A percentile compares a stretch with the other conserved stretches of the same genome.
Evolutionary conservation across 2,329 filamentous ascomycete species (phyloP).

Genomic region (Madurella mycetomatis): DNA sequence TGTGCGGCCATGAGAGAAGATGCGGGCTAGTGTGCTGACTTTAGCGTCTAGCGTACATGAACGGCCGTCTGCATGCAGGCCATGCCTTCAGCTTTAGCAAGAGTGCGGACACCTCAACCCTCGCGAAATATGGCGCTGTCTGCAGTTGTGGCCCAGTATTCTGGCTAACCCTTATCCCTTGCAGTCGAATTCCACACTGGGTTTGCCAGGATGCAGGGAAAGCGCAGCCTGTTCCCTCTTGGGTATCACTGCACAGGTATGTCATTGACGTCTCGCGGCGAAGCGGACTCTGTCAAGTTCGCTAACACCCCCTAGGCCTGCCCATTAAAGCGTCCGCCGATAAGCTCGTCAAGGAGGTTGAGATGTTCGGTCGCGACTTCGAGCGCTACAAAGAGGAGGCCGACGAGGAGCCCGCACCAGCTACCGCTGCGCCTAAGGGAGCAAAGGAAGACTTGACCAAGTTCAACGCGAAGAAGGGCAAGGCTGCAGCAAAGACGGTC

Average conservation of each 20-base stretch:
- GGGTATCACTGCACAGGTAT: conserved; percentile 89
- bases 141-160: background rate
- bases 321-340: conserved; percentile 97
- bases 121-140: background rate
- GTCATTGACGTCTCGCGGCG: background rate
- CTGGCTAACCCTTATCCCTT: background rate
- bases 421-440: conserved; percentile 56
- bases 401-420: conserved; percentile 45
- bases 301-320: conserved; percentile 46
- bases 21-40: conserved; percentile 2
- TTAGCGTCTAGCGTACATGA: conserved; percentile 67
- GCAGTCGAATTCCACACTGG: conserved; percentile 78
- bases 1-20: conserved; percentile 27
- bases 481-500: conserved; percentile 82
- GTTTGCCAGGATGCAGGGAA: conserved; percentile 85
- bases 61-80: conserved; percentile 82
- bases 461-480: conserved; percentile 88
- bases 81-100: conserved; percentile 91
- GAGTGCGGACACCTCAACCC: conserved; percentile 29
- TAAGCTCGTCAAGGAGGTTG: conserved; percentile 86
- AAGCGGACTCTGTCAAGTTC: background rate
- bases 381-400: conserved; percentile 64
- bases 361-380: conserved; percentile 83
- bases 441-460: conserved; percentile 78
- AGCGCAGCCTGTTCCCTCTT: conserved; percentile 79